Conservation (phyloP, 2,329 filamentous ascomycete genomes). For the Cladophialophora bantiana region DNA sequence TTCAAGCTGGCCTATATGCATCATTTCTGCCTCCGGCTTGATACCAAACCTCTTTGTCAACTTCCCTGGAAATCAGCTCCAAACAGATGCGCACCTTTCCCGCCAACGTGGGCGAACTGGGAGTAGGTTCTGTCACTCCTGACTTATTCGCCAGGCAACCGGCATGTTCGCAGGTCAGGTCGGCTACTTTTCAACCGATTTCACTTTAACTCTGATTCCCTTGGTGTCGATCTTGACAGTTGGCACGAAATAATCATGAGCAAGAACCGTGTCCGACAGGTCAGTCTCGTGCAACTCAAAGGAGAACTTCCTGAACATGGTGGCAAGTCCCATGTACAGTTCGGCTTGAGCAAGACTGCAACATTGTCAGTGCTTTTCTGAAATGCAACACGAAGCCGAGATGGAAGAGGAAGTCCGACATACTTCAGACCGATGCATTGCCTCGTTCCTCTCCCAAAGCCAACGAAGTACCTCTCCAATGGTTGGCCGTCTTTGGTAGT, state of each 20-base stretch:
- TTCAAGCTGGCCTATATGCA: constrained; percentile 85
- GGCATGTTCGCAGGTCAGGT: neutral
- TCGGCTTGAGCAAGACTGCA: constrained; percentile 46
- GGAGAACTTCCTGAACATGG: constrained; percentile 43
- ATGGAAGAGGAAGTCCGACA: neutral
- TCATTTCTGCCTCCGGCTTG: constrained; percentile 90
- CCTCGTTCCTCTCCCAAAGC: constrained; percentile 39
- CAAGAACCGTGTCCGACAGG: constrained; percentile 42
- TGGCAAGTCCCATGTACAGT: constrained; percentile 45
- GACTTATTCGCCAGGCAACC: neutral
- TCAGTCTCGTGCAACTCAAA: constrained; percentile 46
- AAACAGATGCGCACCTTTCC: neutral
- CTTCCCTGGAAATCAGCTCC: neutral
- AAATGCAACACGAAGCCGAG: neutral
- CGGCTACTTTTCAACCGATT: constrained; percentile 20
- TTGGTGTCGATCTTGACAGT: constrained; percentile 38
- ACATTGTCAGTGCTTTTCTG: neutral
- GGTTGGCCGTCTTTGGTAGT: constrained; percentile 16
- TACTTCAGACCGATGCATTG: constrained; percentile 56
- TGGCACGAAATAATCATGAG: constrained; percentile 41
- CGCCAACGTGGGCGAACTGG: neutral
- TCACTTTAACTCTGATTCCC: constrained; percentile 38
- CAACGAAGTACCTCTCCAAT: constrained; percentile 27
- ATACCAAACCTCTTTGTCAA: constrained; percentile 26
- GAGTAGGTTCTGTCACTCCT: too few relatives aligned